Percentiles rank a stretch among this genome's conserved stretches.
Evolutionary conservation across 441 rosid species (phyloP).

Genomic region (Viola pubescens): DNA sequence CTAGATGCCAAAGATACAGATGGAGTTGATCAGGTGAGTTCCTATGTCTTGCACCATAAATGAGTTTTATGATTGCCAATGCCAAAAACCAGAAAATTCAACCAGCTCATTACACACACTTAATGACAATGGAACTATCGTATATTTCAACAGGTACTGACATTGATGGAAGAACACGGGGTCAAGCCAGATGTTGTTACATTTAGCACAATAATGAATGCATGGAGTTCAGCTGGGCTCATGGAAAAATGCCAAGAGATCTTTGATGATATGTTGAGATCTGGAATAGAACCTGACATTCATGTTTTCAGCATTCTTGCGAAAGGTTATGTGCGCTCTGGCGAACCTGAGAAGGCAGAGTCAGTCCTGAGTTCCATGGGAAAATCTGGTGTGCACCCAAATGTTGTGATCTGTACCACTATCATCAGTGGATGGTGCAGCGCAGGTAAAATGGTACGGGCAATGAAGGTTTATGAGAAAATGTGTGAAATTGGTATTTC

Average conservation of each 20-base stretch:
- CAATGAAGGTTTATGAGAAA: slow-evolving; percentile 49
- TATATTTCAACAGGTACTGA: slow-evolving; percentile 40
- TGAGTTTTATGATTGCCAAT: neutral
- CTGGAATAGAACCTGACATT: slow-evolving; percentile 68
- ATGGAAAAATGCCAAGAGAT: slow-evolving; percentile 87
- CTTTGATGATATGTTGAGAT: slow-evolving; percentile 67
- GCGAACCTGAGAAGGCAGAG: slow-evolving; percentile 73
- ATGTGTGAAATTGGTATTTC: slow-evolving; percentile 52
- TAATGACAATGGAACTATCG: neutral
- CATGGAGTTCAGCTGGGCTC: slow-evolving; percentile 81
- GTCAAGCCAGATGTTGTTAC: slow-evolving; percentile 83
- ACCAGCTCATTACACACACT: neutral
- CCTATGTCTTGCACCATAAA: slow-evolving; percentile 1
- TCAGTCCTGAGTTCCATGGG: slow-evolving; percentile 49
- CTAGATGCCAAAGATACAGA: slow-evolving; percentile 48
- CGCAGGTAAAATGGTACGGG: slow-evolving; percentile 67
- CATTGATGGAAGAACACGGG: slow-evolving; percentile 73
- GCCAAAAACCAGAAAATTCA: neutral
- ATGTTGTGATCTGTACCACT: slow-evolving; percentile 84
- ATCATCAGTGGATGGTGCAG: slow-evolving; percentile 86
- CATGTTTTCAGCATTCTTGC: slow-evolving; percentile 82
- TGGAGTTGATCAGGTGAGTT: slow-evolving; percentile 75
- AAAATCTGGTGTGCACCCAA: slow-evolving; percentile 48
- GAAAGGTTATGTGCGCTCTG: slow-evolving; percentile 75
- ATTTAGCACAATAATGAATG: slow-evolving; percentile 91